Evolutionary conservation across 2,329 filamentous ascomycete genomes (phyloP), one percentile per base, ranked within the genome.

Genomic region (Trichoderma koningiopsis): DNA sequence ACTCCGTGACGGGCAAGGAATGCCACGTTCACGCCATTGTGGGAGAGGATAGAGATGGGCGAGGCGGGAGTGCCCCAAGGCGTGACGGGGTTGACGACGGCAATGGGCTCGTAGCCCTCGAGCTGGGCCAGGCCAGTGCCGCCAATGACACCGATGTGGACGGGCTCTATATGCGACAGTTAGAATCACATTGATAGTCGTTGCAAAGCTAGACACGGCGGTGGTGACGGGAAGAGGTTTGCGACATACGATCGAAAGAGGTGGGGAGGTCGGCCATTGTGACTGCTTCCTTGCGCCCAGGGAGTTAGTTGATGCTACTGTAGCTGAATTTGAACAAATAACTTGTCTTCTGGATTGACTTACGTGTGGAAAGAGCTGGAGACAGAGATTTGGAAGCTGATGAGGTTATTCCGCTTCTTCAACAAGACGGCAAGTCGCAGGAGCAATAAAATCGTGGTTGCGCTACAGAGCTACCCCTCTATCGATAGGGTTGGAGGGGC

Each of bases 1-100:
- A 89, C 79, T 73, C 96, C 96, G 82, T 99, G 96, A 56, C 96
- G 93, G 72, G 94, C 93, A 74, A 99, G 88, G 85, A 99, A 99
- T 68, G 96, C 96, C 72, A 99, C 88, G 72, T 92, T 88, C 55
- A 90, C 88, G 74, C 91, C 91, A 72, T 89, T 87, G 86, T 97
- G 95, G 80, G 94, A 90, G 76, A 97, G 90, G 82, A 99, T 94
- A 73, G 90, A 88, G 82, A 99, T 95, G 27, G 88, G 87, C 29
- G 88, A 85, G 13, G 88, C 88, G 3, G 96, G 92, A 64, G 84
- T 80, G 75, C 96, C 96, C 96, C 96, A 99, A 37, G 96, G 96
- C 11, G 96, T 99, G 49, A 84, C 80, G 68, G 92, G 85, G 75
- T 89, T 90, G 74, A 99, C 83, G 33, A 87, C 87, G 31, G 95